A percentile compares a stretch with the other conserved stretches of the same genome.
Evolutionary conservation across 306 rosid species (phyloP).

Genomic region (Cajanus cajan): DNA sequence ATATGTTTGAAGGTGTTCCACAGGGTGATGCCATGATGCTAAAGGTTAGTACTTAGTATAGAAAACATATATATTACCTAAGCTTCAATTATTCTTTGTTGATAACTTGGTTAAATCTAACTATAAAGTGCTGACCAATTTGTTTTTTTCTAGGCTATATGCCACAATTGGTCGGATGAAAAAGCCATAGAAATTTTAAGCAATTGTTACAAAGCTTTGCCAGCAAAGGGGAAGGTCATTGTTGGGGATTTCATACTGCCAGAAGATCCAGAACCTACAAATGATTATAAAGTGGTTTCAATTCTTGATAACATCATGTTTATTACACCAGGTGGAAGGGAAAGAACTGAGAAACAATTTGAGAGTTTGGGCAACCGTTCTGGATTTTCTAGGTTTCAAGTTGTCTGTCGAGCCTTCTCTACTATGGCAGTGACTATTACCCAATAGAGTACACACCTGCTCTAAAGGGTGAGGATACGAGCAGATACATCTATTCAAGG

Average conservation of each 20-base stretch:
- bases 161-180: constrained; percentile 30
- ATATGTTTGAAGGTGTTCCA: constrained; percentile 33
- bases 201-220: constrained; percentile 28
- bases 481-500: no score
- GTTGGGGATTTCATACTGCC: constrained; percentile 7
- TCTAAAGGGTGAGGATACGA: no score
- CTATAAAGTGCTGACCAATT: not conserved
- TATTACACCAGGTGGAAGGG: constrained; percentile 31
- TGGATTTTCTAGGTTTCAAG: constrained; percentile 31
- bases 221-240: constrained; percentile 37
- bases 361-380: constrained; percentile 12
- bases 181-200: constrained; percentile 11
- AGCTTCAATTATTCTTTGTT: not conserved
- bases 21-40: constrained; percentile 38
- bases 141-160: constrained; percentile 1
- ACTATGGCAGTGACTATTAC: constrained; percentile 23
- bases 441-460: no score
- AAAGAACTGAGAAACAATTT: constrained; percentile 26
- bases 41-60: constrained; percentile 35
- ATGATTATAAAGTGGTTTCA: constrained; percentile 6
- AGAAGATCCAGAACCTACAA: constrained; percentile 2
- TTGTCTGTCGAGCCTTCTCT: constrained; percentile 25
- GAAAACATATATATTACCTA: not conserved
- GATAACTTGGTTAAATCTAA: not conserved
- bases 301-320: constrained; percentile 29